Conservation (phyloP, 495 filamentous ascomycete genomes). For the Penicillium cataractarum region DNA sequence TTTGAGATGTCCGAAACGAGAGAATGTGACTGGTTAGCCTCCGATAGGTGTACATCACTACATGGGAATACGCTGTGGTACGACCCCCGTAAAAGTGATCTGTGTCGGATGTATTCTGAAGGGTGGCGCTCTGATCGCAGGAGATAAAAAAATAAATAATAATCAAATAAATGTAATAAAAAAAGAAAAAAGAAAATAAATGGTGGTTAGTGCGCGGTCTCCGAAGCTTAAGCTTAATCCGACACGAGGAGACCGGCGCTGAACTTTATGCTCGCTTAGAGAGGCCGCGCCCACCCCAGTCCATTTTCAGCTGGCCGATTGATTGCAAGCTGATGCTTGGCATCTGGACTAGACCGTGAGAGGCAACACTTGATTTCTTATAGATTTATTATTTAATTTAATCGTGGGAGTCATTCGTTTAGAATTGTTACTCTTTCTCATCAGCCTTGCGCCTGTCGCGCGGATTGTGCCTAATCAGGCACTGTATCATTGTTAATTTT, state of each 20-base stretch:
- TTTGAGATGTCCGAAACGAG: background rate
- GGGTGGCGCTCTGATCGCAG: slow-evolving; percentile 46
- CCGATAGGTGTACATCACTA: too few relatives aligned
- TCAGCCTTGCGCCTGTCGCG: background rate
- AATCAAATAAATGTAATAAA: background rate
- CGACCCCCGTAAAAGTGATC: slow-evolving; percentile 18
- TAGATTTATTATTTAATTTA: slow-evolving; percentile 15
- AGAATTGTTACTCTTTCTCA: background rate
- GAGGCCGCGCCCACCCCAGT: slow-evolving; percentile 21
- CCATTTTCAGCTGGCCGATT: slow-evolving; percentile 18
- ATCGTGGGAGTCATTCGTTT: background rate
- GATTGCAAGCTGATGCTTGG: slow-evolving; percentile 19
- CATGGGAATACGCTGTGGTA: background rate
- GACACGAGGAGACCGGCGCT: slow-evolving; percentile 49
- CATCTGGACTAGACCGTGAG: slow-evolving; percentile 18
- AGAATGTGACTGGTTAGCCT: slow-evolving; percentile 17
- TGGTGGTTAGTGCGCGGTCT: slow-evolving; percentile 46
- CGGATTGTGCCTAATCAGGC: background rate
- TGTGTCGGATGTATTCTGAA: slow-evolving; percentile 33
- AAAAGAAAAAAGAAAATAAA: slow-evolving; percentile 14
- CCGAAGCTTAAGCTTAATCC: slow-evolving; percentile 58
- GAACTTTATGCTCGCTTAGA: slow-evolving; percentile 52
- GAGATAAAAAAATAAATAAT: background rate
- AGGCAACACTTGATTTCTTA: slow-evolving; percentile 18
- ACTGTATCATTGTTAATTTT: too few relatives aligned